These are phyloP conservation scores for Phytophthora sansomeana DNA, from an alignment of 352 stramenopile genomes.

Conservation along the genomic window DNA sequence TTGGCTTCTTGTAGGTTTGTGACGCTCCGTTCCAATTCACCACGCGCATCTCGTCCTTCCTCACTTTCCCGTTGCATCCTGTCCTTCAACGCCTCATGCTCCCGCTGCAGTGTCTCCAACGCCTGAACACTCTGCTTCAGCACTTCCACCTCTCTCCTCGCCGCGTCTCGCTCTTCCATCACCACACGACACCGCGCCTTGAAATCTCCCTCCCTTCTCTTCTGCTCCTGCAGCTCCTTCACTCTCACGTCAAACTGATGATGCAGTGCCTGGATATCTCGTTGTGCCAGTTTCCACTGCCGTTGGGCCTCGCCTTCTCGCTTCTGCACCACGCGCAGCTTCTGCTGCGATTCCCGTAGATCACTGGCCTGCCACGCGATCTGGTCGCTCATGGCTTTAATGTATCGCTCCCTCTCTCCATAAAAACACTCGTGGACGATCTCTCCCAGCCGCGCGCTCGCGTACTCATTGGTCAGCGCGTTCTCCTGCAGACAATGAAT, in stretches of 20 bases:
- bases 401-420: slow-evolving; percentile 75
- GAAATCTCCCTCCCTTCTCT: slow-evolving; percentile 37
- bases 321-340: slow-evolving; percentile 47
- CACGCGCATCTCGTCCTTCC: slow-evolving; percentile 19
- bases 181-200: slow-evolving; percentile 31
- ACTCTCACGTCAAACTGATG: slow-evolving; percentile 53
- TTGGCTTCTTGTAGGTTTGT: slow-evolving; percentile 51
- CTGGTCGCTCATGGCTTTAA: slow-evolving; percentile 74
- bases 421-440: slow-evolving; percentile 77
- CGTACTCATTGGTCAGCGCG: slow-evolving; percentile 71
- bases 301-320: slow-evolving; percentile 49
- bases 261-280: slow-evolving; percentile 48
- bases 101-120: slow-evolving; percentile 48
- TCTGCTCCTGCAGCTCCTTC: slow-evolving; percentile 55
- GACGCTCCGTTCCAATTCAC: slow-evolving; percentile 28
- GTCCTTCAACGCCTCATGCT: slow-evolving; percentile 51
- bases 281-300: slow-evolving; percentile 54
- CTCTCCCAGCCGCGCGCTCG: slow-evolving; percentile 60
- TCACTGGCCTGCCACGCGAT: slow-evolving; percentile 76
- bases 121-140: slow-evolving; percentile 37
- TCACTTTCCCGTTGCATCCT: slow-evolving; percentile 39
- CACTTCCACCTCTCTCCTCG: slow-evolving; percentile 45
- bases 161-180: slow-evolving; percentile 44
- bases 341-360: slow-evolving; percentile 60
- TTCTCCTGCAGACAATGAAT: slow-evolving; percentile 75